Percentiles rank a stretch among this genome's conserved stretches.
These are phyloP conservation scores for Phtheirospermum japonicum DNA, from an alignment of 257 asterid genomes.

Conservation along the genomic window DNA sequence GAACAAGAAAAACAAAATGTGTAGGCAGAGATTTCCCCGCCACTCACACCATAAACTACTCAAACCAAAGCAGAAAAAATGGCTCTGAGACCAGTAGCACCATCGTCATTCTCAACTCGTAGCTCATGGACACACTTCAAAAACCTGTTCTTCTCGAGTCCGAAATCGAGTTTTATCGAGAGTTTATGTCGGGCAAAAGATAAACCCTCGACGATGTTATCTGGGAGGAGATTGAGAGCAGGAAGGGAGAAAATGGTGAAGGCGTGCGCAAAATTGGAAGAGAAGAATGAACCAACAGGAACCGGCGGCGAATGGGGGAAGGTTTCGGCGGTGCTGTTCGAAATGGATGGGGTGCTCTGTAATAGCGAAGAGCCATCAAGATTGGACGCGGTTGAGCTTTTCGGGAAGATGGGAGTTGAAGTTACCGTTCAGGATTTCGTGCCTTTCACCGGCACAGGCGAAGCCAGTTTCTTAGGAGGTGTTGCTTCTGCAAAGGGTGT, in stretches of 20 bases:
- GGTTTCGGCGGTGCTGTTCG: constrained; percentile 92
- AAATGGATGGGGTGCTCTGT: constrained; percentile 96
- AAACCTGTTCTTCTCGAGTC: no score
- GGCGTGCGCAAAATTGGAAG: constrained; percentile 67
- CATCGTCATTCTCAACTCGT: no score
- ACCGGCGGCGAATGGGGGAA: constrained; percentile 65
- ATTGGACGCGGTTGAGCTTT: constrained; percentile 86
- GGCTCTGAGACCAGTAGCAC: no score
- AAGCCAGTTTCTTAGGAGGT: constrained; percentile 92
- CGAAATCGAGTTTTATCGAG: no score
- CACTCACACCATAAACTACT: no score
- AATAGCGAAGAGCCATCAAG: constrained; percentile 91
- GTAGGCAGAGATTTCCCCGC: no score
- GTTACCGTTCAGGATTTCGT: constrained; percentile 79
- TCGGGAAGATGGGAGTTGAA: constrained; percentile 88
- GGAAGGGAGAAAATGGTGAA: constrained; percentile 31
- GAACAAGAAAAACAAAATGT: no score
- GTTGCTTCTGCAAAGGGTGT: constrained; percentile 91
- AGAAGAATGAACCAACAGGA: constrained; percentile 40
- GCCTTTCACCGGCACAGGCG: constrained; percentile 98
- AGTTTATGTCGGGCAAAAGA: no score
- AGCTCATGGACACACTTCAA: no score
- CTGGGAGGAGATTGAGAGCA: constrained; percentile 27
- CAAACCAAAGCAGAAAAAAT: no score
- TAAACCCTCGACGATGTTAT: no score